A percentile compares a stretch with the other conserved stretches of the same genome.
Conservation (phyloP, 805 yeast species). For the Kregervanrija pseudodelftensis region DNA sequence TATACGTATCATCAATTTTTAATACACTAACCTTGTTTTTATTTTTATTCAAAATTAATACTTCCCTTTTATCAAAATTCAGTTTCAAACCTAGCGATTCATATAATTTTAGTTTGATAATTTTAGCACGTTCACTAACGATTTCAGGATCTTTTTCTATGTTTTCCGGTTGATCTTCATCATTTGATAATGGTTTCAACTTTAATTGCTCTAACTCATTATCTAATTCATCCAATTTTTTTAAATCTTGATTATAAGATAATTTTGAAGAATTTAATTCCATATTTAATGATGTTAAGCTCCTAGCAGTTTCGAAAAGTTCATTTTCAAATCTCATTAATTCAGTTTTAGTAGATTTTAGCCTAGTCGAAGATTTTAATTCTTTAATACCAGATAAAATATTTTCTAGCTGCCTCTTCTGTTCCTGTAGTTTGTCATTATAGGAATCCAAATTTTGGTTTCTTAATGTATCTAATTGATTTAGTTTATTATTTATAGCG, state of each 20-base stretch:
- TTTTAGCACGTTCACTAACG: slow-evolving; percentile 29
- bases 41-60: slow-evolving; percentile 44
- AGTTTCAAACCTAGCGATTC: slow-evolving; percentile 51
- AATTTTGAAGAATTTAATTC: slow-evolving; percentile 34
- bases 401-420: slow-evolving; percentile 6
- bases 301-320: slow-evolving; percentile 46
- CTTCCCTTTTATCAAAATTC: slow-evolving; percentile 34
- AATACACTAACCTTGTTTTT: slow-evolving; percentile 41
- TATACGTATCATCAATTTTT: slow-evolving; percentile 44
- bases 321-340: slow-evolving; percentile 33
- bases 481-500: slow-evolving; percentile 15
- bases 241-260: slow-evolving; percentile 31
- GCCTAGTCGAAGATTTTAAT: slow-evolving; percentile 20
- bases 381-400: slow-evolving; percentile 3
- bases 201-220: slow-evolving; percentile 17
- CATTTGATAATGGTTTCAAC: slow-evolving; percentile 1
- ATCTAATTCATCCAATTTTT: slow-evolving; percentile 28
- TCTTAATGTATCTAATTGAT: slow-evolving; percentile 5
- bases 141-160: slow-evolving; percentile 19
- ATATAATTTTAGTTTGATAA: slow-evolving; percentile 51
- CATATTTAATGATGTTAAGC: slow-evolving; percentile 41
- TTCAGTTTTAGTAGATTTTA: slow-evolving; percentile 25
- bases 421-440: slow-evolving; percentile 1
- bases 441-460: background rate
- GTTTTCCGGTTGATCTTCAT: slow-evolving; percentile 24